Evolutionary conservation across 176 grass and related monocot genomes (phyloP).

Genomic region (Carex pumila): DNA sequence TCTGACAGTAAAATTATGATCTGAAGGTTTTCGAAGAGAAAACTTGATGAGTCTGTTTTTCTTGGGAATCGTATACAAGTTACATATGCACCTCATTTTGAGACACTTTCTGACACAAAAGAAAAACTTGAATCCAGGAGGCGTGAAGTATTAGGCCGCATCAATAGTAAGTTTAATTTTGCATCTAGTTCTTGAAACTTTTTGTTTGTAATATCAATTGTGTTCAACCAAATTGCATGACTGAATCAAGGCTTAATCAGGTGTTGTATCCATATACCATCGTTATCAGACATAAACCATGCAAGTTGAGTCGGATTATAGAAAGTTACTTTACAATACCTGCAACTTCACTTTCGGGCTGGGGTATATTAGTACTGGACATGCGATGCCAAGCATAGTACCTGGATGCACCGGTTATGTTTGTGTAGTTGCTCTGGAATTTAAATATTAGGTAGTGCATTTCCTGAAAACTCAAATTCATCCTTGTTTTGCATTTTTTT

Average conservation of each 20-base stretch:
- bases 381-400: no score
- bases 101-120: conserved; percentile 53
- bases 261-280: neutral
- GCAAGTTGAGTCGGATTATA: neutral
- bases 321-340: no score
- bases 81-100: conserved; percentile 76
- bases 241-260: neutral
- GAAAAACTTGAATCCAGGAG: conserved; percentile 84
- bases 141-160: conserved; percentile 59
- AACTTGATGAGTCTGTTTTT: conserved; percentile 80
- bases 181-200: neutral
- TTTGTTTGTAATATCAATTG: neutral
- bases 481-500: conserved; percentile 11
- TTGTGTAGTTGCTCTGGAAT: no score
- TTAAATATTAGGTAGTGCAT: no score
- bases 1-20: conserved; percentile 2
- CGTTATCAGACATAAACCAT: neutral
- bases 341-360: no score
- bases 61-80: conserved; percentile 68
- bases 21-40: conserved; percentile 85
- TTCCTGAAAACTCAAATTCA: no score
- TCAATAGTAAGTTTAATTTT: conserved; percentile 42
- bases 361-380: no score
- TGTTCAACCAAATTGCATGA: neutral
- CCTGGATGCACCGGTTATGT: no score